Base-by-base conservation (phyloP, 495 filamentous ascomycete genomes). In the Aspergillus hancockii region DNA sequence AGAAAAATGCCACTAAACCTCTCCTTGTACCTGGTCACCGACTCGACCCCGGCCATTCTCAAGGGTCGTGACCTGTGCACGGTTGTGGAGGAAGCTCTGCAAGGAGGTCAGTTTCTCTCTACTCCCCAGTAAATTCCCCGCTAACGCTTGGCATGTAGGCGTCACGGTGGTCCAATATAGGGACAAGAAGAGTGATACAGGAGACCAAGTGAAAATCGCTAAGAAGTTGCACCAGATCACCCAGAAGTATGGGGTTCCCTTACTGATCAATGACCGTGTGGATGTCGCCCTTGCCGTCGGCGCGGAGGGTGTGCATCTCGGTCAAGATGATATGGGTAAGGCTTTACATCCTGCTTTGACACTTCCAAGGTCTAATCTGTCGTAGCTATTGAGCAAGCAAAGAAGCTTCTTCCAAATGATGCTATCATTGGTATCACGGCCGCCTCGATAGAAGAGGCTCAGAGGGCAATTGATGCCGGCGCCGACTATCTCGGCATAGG, bases 221-320 rank as follows among this genome's bases (percentile, higher is more conserved):
- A 79, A 77, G 60, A 79, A 76, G 61, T 79, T 97, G 38, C 90
- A 92, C 70, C 64, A 78, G 13, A 76, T 96, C 49, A 92, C 90
- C 12, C 73, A 75, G 60, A 73, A 65, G n/a, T 79, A 89, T 63
- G 75, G 80, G 18, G 85, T 97, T 0, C 94, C 93, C 28, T 80
- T 98, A 50, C 75, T 98, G 38, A 93, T 98, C 75, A 97, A 98
- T 69, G 94, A 98, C 72, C 88, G 92, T n/a, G 81, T 96, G 6
- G 93, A 96, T 75, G 90, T 98, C 18, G 92, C 92, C 22, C 78
- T 94, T 28, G 94, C 91, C 16, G 83, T 90, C 45, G 89, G 86
- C 7, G 92, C 88, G 40, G 93, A 97, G 69, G 94, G 94, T 46
- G 90, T 97, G 14, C 93, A 98, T 71, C 81, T 98, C 41, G 93